phyloP scores from a whole-genome alignment of 2,329 filamentous ascomycete species.

The Anisogramma anomala region DNA sequence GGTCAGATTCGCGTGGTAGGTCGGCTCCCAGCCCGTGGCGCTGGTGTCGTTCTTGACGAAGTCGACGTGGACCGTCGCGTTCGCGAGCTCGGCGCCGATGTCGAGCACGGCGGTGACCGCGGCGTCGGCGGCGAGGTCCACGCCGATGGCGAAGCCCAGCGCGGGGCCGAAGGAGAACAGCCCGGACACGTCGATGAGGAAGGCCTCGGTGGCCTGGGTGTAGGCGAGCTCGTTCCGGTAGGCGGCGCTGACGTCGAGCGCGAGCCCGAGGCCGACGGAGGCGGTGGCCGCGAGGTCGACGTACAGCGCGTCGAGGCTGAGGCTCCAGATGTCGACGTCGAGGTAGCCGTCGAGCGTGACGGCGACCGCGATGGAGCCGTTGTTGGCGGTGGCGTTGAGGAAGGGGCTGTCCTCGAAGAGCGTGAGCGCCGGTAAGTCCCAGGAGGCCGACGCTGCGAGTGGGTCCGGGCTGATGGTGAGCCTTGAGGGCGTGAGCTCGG shows the following conservation, averaged over 20 bases:
- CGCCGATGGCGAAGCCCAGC: constrained; percentile 27
- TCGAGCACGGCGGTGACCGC: constrained; percentile 16
- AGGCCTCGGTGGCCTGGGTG: constrained; percentile 27
- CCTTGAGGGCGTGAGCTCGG: not conserved
- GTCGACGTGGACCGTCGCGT: constrained; percentile 19
- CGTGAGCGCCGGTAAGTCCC: constrained; percentile 4
- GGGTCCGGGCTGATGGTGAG: constrained; percentile 4
- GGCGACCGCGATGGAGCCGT: constrained; percentile 24
- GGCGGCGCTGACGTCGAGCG: constrained; percentile 23
- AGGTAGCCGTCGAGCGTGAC: constrained; percentile 32
- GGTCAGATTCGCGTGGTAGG: constrained; percentile 14
- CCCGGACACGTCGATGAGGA: constrained; percentile 28
- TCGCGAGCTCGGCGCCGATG: constrained; percentile 16
- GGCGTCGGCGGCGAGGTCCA: constrained; percentile 25
- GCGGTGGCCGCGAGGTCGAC: constrained; percentile 32
- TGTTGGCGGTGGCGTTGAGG: constrained; percentile 25
- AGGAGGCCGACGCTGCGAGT: constrained; percentile 1
- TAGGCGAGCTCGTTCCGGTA: constrained; percentile 26
- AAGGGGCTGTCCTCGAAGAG: constrained; percentile 16
- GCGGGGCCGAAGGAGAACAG: constrained; percentile 24
- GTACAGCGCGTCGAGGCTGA: constrained; percentile 25
- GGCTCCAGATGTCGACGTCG: constrained; percentile 27
- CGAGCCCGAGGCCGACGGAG: constrained; percentile 26
- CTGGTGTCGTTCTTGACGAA: constrained; percentile 18
- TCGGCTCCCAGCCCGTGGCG: constrained; percentile 16